A percentile compares a stretch with the other conserved stretches of the same genome.
Conservation (phyloP, 2,329 filamentous ascomycete genomes). For the Monosporascus sp. region DNA sequence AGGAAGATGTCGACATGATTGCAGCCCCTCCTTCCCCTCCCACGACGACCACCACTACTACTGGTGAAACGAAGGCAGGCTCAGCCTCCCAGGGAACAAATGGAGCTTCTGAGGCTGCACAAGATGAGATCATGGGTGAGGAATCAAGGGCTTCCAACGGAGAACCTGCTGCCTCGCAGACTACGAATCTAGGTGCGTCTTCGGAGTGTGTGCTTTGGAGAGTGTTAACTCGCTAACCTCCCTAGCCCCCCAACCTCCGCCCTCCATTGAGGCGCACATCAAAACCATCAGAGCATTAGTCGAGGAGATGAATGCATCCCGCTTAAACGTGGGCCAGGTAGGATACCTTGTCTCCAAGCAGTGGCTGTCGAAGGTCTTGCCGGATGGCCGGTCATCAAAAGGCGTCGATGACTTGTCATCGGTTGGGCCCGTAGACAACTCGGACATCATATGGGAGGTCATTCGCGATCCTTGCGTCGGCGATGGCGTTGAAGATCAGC, state of each 20-base stretch:
- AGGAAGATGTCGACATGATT: slow-evolving; percentile 44
- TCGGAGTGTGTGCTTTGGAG: neutral
- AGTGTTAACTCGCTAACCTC: slow-evolving; percentile 5
- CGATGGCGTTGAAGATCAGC: slow-evolving; percentile 25
- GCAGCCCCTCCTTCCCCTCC: slow-evolving; percentile 19
- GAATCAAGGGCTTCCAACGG: slow-evolving; percentile 1
- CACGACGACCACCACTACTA: slow-evolving; percentile 6
- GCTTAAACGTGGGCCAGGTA: slow-evolving; percentile 64
- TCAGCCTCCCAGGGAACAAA: slow-evolving; percentile 4
- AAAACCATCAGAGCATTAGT: slow-evolving; percentile 62
- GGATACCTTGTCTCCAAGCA: slow-evolving; percentile 73
- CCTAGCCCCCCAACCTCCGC: slow-evolving; percentile 15
- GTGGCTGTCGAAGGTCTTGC: slow-evolving; percentile 73
- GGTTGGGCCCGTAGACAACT: slow-evolving; percentile 82
- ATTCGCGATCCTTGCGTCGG: slow-evolving; percentile 41
- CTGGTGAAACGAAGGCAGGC: slow-evolving; percentile 5
- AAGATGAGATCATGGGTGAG: neutral
- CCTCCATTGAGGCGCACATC: slow-evolving; percentile 66
- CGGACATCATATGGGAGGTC: slow-evolving; percentile 66
- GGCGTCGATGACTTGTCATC: slow-evolving; percentile 53
- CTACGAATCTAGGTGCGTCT: slow-evolving; percentile 9
- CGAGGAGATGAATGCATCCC: slow-evolving; percentile 44
- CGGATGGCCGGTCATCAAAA: slow-evolving; percentile 56
- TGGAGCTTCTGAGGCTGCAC: neutral
- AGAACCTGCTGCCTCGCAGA: slow-evolving; percentile 1